A percentile compares a stretch with the other conserved stretches of the same genome.
phyloP scores from a whole-genome alignment of 2,329 filamentous ascomycete species.

The Aspergillus tamarii region DNA sequence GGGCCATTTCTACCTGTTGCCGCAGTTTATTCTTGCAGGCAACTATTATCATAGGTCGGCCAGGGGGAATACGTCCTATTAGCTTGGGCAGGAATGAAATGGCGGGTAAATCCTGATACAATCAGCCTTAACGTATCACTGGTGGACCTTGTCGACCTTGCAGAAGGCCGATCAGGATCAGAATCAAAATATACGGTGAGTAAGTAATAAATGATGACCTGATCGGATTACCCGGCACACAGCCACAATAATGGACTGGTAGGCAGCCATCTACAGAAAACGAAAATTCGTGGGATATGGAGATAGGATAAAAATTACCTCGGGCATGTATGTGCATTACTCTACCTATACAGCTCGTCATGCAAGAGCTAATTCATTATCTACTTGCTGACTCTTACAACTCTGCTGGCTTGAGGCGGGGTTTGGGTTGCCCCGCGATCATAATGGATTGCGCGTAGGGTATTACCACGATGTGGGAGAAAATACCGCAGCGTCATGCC shows the following conservation, averaged over 20 bases:
- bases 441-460: neutral
- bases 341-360: conserved; percentile 8
- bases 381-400: conserved; percentile 8
- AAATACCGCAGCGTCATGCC: conserved; percentile 12
- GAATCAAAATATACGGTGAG: conserved; percentile 27
- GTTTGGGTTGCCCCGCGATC: conserved; percentile 16
- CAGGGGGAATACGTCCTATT: conserved; percentile 12
- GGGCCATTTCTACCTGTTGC: conserved; percentile 13
- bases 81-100: conserved; percentile 30
- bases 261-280: conserved; percentile 11
- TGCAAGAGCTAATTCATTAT: conserved; percentile 18
- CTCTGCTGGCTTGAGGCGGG: conserved; percentile 8
- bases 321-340: neutral
- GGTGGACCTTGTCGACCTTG: conserved; percentile 24
- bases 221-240: conserved; percentile 17
- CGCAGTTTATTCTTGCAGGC: conserved; percentile 19
- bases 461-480: neutral
- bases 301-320: neutral
- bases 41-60: conserved; percentile 15
- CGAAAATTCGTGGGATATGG: neutral
- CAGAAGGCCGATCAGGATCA: conserved; percentile 15
- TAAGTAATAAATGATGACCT: conserved; percentile 16
- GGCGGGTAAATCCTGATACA: conserved; percentile 15
- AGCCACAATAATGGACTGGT: conserved; percentile 16
- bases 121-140: conserved; percentile 16